Conservation (phyloP, 2,329 filamentous ascomycete genomes). For the Stagonosporopsis tanaceti region DNA sequence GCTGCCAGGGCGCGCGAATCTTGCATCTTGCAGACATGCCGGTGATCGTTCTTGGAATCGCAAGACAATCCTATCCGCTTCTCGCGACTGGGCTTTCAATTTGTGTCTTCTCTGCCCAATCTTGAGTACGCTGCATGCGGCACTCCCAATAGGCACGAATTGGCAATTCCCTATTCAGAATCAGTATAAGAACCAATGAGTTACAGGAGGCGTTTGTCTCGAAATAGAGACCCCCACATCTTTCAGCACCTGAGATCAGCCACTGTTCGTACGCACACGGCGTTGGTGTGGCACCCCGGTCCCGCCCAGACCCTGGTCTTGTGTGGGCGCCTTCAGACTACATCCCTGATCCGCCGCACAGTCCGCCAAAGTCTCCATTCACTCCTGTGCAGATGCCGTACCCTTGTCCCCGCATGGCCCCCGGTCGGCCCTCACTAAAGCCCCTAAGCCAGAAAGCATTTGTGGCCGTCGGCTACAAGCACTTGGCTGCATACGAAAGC, state of each 20-base stretch:
- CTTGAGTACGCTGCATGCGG: conserved; percentile 1
- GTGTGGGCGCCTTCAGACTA: conserved; percentile 35
- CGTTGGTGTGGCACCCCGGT: conserved; percentile 33
- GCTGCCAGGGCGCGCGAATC: conserved; percentile 13
- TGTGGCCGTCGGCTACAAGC: conserved; percentile 35
- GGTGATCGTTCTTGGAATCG: conserved; percentile 1
- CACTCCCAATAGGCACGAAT: conserved; percentile 22
- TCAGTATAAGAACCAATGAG: conserved; percentile 32
- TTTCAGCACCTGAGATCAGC: conserved; percentile 40
- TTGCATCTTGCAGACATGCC: conserved; percentile 11
- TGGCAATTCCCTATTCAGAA: conserved; percentile 14
- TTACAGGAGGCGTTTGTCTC: conserved; percentile 36
- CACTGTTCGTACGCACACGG: conserved; percentile 37
- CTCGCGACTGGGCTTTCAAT: background rate
- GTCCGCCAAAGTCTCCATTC: conserved; percentile 34
- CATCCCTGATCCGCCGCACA: conserved; percentile 40
- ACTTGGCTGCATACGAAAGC: conserved; percentile 47
- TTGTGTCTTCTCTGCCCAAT: conserved; percentile 9
- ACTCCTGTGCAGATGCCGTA: conserved; percentile 26
- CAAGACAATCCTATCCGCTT: background rate
- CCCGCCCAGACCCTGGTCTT: conserved; percentile 34
- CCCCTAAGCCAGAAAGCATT: conserved; percentile 40
- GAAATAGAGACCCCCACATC: conserved; percentile 40
- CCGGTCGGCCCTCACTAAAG: conserved; percentile 42
- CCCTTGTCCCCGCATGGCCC: conserved; percentile 30